Conservation (phyloP, 2,329 filamentous ascomycete species). For the Niveomyces coronatus region DNA sequence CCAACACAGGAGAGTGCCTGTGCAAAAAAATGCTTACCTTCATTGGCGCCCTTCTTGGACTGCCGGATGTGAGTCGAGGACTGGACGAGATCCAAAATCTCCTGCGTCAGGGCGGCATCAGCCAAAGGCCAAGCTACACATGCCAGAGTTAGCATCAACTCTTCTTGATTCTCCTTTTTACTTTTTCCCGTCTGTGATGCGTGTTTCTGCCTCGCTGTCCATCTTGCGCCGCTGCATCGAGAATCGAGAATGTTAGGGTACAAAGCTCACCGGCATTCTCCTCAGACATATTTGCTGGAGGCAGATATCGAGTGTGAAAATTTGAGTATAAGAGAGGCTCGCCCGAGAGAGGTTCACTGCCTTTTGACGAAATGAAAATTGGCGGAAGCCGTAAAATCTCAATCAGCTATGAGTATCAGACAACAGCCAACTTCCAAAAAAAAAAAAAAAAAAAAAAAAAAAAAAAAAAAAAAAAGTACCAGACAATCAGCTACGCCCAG, state of each 20-base stretch:
- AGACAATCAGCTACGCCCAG: no score
- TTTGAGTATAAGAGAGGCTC: slow-evolving; percentile 16
- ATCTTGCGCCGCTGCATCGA: no score
- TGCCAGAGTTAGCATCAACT: not conserved
- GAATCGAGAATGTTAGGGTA: no score
- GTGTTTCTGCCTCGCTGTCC: no score
- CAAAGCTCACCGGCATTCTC: slow-evolving; percentile 16
- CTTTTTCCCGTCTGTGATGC: not conserved
- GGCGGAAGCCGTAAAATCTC: slow-evolving; percentile 3
- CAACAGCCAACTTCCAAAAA: not conserved
- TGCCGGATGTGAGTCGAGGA: slow-evolving; percentile 57
- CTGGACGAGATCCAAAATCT: slow-evolving; percentile 75
- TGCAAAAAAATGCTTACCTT: slow-evolving; percentile 30
- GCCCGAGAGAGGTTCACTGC: slow-evolving; percentile 46
- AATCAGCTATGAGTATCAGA: no score
- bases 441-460: not conserved
- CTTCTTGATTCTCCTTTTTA: slow-evolving; percentile 3
- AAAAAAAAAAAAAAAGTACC: not conserved
- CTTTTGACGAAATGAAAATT: slow-evolving; percentile 18
- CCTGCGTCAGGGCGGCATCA: slow-evolving; percentile 64
- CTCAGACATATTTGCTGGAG: slow-evolving; percentile 17
- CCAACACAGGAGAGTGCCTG: not conserved
- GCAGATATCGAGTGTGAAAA: no score
- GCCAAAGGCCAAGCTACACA: slow-evolving; percentile 57
- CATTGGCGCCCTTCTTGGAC: slow-evolving; percentile 84